Base-by-base conservation (phyloP, 371 early-diverging fungal genomes). In the Mucor plumbeus region DNA sequence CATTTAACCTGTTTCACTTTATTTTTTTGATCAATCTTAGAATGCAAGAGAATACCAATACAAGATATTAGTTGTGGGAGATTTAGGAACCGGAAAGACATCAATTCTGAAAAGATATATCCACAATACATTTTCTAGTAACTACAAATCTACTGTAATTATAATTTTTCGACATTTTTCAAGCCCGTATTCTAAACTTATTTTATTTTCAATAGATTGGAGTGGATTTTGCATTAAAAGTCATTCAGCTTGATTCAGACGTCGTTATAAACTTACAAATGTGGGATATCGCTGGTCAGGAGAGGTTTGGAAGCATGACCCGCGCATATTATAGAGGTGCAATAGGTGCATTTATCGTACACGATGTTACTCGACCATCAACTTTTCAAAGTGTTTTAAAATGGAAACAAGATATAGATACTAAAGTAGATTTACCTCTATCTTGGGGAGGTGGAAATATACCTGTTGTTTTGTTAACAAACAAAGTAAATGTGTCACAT, bases 41-140 rank as follows among this genome's bases (percentile, higher is more conserved):
- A 8, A 17, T n/a, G n/a, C 8, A 7, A 90, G 89, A 54, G 77
- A 77, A 55, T 82, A 78, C 62, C 70, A 80, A 4, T 96, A 97
- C 81, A 99, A 99, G 76, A 85, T 98, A 17, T 87, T 99, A 36
- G 85, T 99, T 39, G 95, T 99, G 70, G 99, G 99, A 53, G 97
- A 98, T 81, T 92, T 94, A 47, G 97, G 96, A 54, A 96, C 97
- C 14, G 99, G 99, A 50, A 99, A 99, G 80, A 95, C 97, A 21
- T 94, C 92, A 33, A 77, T 99, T 35, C 84, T 99, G 56, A 81
- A 93, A 54, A 88, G 97, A 68, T 99, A 96, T 75, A 93, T 94
- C 11, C 98, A 98, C 71, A 95, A 97, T 71, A 86, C 90, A 74
- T 98, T 97, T 84, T 91, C 90, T 74, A 76, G 93, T 63, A 95